These are phyloP conservation scores for Parastagonospora nodorum DNA, from an alignment of 2,329 filamentous ascomycete species.

Conservation along the genomic window DNA sequence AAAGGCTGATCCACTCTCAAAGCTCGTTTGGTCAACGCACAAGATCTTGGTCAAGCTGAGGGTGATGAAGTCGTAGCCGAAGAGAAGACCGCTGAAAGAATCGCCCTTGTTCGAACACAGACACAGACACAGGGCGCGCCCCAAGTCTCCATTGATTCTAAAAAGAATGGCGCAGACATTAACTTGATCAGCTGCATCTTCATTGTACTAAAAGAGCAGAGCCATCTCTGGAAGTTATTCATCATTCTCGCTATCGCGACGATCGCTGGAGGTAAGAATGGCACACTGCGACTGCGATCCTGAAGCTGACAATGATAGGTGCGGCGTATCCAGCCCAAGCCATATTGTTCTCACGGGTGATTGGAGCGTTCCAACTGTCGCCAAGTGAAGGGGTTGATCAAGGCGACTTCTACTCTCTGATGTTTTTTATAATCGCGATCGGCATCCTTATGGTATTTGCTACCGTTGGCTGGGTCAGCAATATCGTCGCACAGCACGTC, in stretches of 20 bases:
- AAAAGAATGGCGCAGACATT: constrained; percentile 34
- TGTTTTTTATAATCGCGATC: constrained; percentile 62
- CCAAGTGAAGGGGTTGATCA: constrained; percentile 45
- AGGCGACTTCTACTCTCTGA: constrained; percentile 59
- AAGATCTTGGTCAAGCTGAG: constrained; percentile 49
- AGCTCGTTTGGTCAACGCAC: constrained; percentile 64
- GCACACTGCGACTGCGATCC: constrained; percentile 6
- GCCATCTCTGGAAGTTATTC: constrained; percentile 46
- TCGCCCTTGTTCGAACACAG: constrained; percentile 31
- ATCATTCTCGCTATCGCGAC: constrained; percentile 34
- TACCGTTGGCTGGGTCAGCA: constrained; percentile 52
- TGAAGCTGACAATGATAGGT: constrained; percentile 25
- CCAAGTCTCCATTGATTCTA: constrained; percentile 22
- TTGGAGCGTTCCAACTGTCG: constrained; percentile 54
- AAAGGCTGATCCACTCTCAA: background rate
- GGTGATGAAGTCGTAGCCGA: constrained; percentile 22
- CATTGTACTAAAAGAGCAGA: constrained; percentile 38
- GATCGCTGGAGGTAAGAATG: constrained; percentile 32
- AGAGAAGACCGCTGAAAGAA: constrained; percentile 18
- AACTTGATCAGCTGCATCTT: constrained; percentile 33
- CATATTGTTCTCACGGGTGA: constrained; percentile 56
- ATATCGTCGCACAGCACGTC: constrained; percentile 50
- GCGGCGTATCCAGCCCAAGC: constrained; percentile 56
- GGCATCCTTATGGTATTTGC: constrained; percentile 53
- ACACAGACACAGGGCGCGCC: constrained; percentile 32